phyloP scores from a whole-genome alignment of 2,329 filamentous ascomycete genomes.

The Colletotrichum sp. region DNA sequence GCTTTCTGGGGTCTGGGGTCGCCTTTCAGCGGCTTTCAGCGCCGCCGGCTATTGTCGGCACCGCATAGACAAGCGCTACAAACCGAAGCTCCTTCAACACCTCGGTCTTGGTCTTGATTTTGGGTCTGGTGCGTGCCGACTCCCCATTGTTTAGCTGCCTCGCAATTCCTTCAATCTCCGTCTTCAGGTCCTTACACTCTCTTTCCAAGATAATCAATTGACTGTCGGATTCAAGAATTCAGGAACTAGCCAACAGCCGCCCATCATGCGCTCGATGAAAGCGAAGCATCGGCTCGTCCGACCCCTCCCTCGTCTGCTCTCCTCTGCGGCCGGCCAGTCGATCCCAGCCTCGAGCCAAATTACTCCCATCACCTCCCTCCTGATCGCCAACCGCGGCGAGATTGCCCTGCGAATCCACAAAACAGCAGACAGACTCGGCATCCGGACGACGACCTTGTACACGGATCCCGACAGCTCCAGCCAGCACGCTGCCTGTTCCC shows the following conservation, averaged over 20 bases:
- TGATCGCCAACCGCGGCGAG: slow-evolving; percentile 97
- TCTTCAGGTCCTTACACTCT: neutral
- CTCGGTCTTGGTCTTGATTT: neutral
- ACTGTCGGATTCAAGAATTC: neutral
- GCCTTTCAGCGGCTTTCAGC: slow-evolving; percentile 15
- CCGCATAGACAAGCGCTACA: neutral
- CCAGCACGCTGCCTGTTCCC: slow-evolving; percentile 87
- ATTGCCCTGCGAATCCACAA: slow-evolving; percentile 92
- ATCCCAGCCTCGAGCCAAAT: slow-evolving; percentile 27
- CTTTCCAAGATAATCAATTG: neutral
- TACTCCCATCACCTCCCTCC: slow-evolving; percentile 73
- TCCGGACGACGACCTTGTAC: slow-evolving; percentile 92
- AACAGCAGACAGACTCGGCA: slow-evolving; percentile 87
- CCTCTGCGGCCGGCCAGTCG: slow-evolving; percentile 23
- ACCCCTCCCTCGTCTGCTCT: slow-evolving; percentile 42
- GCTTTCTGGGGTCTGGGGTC: neutral
- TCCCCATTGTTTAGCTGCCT: neutral
- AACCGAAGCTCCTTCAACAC: slow-evolving; percentile 14
- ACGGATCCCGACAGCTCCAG: slow-evolving; percentile 87
- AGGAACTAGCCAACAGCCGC: neutral
- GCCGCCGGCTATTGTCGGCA: slow-evolving; percentile 19
- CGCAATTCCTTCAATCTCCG: neutral
- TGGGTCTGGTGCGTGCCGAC: neutral
- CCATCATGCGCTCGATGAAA: slow-evolving; percentile 61
- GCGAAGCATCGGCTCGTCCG: slow-evolving; percentile 53